phyloP scores from a whole-genome alignment of 805 yeast genomes.

The Candida manassasensis region DNA sequence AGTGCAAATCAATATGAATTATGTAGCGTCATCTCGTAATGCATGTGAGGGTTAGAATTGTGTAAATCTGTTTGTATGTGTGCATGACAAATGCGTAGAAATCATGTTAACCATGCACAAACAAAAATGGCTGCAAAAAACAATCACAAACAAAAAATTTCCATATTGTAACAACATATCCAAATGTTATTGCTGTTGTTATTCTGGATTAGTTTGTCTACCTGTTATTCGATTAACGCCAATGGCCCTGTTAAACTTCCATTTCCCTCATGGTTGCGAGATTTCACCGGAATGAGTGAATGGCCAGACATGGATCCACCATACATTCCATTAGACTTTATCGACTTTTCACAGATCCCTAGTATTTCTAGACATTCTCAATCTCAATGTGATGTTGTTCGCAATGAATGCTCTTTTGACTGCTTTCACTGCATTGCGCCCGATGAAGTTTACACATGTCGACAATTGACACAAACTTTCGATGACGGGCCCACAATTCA shows the following conservation, averaged over 20 bases:
- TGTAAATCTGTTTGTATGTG: no score
- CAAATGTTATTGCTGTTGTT: neutral
- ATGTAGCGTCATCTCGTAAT: no score
- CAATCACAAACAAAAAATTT: no score
- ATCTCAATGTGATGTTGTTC: slow-evolving; percentile 50
- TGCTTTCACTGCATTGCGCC: slow-evolving; percentile 72
- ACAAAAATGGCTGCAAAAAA: slow-evolving; percentile 1
- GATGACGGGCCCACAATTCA: slow-evolving; percentile 91
- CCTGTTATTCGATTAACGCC: neutral
- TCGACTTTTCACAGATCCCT: slow-evolving; percentile 54
- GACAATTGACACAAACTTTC: slow-evolving; percentile 75
- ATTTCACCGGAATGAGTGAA: slow-evolving; percentile 61
- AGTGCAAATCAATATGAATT: no score
- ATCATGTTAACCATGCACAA: no score
- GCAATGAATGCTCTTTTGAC: slow-evolving; percentile 67
- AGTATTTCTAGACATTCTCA: slow-evolving; percentile 43
- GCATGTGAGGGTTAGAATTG: no score
- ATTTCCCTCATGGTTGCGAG: slow-evolving; percentile 76
- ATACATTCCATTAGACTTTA: slow-evolving; percentile 72
- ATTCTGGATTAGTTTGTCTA: neutral
- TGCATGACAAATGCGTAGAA: no score
- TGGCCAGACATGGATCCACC: slow-evolving; percentile 94
- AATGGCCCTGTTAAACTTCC: slow-evolving; percentile 27
- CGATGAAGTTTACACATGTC: slow-evolving; percentile 77
- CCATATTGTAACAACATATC: no score